These are phyloP conservation scores for Claviceps lovelessii DNA, from an alignment of 2,329 filamentous ascomycete genomes.

Conservation along the genomic window DNA sequence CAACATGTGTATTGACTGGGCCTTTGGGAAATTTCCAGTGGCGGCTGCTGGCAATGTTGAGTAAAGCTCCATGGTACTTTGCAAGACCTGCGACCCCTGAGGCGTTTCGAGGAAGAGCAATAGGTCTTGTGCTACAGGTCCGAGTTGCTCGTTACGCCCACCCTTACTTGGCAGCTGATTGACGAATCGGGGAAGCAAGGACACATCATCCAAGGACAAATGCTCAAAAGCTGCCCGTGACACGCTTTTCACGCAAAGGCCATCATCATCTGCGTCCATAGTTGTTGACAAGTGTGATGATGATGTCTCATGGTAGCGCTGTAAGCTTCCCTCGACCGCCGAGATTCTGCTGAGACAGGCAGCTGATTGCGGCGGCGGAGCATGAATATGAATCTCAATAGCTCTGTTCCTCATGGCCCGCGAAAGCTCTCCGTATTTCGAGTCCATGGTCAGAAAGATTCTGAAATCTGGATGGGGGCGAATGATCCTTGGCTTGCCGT, in stretches of 20 bases:
- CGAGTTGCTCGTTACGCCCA: constrained; percentile 2
- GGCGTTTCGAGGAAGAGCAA: constrained; percentile 19
- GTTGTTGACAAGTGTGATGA: constrained; percentile 21
- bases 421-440: constrained; percentile 82
- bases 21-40: constrained; percentile 19
- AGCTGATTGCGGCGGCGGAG: constrained; percentile 19
- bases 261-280: constrained; percentile 9
- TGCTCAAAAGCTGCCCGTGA: constrained; percentile 29
- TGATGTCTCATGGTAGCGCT: constrained; percentile 26
- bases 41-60: constrained; percentile 15
- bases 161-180: constrained; percentile 10
- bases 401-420: constrained; percentile 93
- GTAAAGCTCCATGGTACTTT: constrained; percentile 23
- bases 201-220: constrained; percentile 32
- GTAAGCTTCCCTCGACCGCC: constrained; percentile 34
- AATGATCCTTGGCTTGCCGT: constrained; percentile 69
- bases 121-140: constrained; percentile 11
- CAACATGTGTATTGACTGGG: constrained; percentile 43
- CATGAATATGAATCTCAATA: constrained; percentile 68
- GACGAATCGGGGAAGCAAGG: constrained; percentile 22
- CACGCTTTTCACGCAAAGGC: constrained; percentile 11
- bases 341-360: constrained; percentile 26
- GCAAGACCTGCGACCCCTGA: constrained; percentile 15
- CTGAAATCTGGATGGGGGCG: constrained; percentile 75
- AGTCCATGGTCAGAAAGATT: constrained; percentile 87